A percentile compares a stretch with the other conserved stretches of the same genome.
Evolutionary conservation across 768 basidiomycete species (phyloP).

Genomic region (Fistulinella prunicolor): DNA sequence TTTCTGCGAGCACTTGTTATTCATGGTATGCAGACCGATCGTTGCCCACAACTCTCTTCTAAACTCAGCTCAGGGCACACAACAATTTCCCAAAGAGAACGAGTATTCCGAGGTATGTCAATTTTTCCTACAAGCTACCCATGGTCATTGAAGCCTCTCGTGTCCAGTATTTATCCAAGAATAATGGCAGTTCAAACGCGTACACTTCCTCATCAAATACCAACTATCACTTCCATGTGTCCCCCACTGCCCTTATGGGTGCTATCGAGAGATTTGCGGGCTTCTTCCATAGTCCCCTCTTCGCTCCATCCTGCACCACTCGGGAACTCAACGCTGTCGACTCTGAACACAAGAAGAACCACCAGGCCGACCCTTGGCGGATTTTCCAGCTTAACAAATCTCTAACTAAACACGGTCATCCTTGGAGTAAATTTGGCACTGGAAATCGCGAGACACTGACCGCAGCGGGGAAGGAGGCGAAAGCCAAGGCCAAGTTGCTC

Average conservation of each 20-base stretch:
- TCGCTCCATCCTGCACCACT: constrained; percentile 77
- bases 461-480: constrained; percentile 54
- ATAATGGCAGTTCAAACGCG: constrained; percentile 88
- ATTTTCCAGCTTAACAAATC: constrained; percentile 93
- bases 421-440: constrained; percentile 90
- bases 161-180: constrained; percentile 67
- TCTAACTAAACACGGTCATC: constrained; percentile 73
- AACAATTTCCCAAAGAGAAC: constrained; percentile 86
- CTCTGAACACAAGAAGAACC: constrained; percentile 96
- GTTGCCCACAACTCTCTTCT: not conserved
- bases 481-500: constrained; percentile 45
- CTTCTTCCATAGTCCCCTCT: constrained; percentile 94
- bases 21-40: constrained; percentile 65
- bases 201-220: constrained; percentile 92
- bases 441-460: constrained; percentile 77
- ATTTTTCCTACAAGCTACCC: not conserved
- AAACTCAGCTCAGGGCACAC: constrained; percentile 56
- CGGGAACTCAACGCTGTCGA: constrained; percentile 95
- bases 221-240: constrained; percentile 79
- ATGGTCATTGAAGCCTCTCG: not conserved
- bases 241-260: constrained; percentile 57
- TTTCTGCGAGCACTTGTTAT: constrained; percentile 94
- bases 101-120: constrained; percentile 79
- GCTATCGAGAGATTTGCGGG: constrained; percentile 76
- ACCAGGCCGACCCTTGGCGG: constrained; percentile 88